Evolutionary conservation across 2,329 filamentous ascomycete genomes (phyloP).

Genomic region (Hypoxylon sp.): DNA sequence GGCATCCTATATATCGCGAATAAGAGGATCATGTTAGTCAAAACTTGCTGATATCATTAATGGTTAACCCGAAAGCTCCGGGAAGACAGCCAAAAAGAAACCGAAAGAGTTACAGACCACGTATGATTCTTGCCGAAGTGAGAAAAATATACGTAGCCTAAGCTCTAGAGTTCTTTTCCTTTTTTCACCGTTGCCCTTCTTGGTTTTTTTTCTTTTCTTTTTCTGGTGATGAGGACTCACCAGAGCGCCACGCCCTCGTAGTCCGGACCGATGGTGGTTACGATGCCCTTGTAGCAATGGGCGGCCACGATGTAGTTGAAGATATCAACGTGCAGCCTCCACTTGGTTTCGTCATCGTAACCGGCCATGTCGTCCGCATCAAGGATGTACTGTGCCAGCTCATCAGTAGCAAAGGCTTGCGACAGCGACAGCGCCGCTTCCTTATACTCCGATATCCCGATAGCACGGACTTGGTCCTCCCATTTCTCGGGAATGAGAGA

Average conservation of each 20-base stretch:
- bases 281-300: constrained; percentile 79
- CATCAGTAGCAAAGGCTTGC: constrained; percentile 80
- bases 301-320: constrained; percentile 82
- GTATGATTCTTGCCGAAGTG: constrained; percentile 10
- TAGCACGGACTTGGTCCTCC: constrained; percentile 69
- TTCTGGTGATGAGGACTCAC: constrained; percentile 61
- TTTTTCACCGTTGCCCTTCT: constrained; percentile 22
- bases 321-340: constrained; percentile 80
- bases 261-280: constrained; percentile 78
- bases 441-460: constrained; percentile 75
- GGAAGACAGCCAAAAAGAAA: constrained; percentile 24
- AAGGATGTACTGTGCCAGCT: constrained; percentile 79
- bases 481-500: constrained; percentile 66
- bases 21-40: constrained; percentile 30
- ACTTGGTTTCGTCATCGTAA: constrained; percentile 75
- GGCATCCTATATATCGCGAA: constrained; percentile 69
- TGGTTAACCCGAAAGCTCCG: constrained; percentile 31
- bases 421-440: constrained; percentile 78
- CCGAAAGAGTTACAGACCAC: constrained; percentile 17
- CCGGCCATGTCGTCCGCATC: constrained; percentile 74
- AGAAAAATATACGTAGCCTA: constrained; percentile 24
- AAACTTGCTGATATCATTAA: too few relatives aligned
- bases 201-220: too few relatives aligned
- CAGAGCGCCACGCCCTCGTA: constrained; percentile 84
- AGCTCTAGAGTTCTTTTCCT: constrained; percentile 26